These are phyloP conservation scores for Brassica hybrid DNA, from an alignment of 441 rosid species.

Conservation along the genomic window DNA sequence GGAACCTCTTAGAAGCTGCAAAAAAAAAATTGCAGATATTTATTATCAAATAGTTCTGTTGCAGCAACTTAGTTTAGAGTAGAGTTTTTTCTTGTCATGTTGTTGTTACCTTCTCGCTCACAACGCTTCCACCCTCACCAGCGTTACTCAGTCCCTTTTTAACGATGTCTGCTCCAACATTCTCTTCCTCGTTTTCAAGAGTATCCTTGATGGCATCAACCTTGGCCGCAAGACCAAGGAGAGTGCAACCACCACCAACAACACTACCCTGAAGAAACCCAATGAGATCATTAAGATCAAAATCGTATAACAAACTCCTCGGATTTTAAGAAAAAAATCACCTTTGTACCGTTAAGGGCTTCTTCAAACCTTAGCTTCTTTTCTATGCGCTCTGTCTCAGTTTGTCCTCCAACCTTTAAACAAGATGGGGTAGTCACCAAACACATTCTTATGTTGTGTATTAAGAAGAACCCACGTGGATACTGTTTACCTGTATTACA, in stretches of 20 bases:
- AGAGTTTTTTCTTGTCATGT: not conserved
- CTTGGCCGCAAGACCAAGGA: slow-evolving; percentile 81
- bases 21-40: no score
- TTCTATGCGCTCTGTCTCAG: slow-evolving; percentile 94
- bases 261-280: slow-evolving; percentile 70
- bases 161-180: slow-evolving; percentile 95
- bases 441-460: not conserved
- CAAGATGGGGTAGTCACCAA: slow-evolving; percentile 1
- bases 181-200: slow-evolving; percentile 86
- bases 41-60: no score
- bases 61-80: no score
- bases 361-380: slow-evolving; percentile 95
- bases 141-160: slow-evolving; percentile 90
- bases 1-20: no score
- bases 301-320: not conserved
- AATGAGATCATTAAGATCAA: slow-evolving; percentile 2
- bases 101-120: slow-evolving; percentile 74
- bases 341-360: slow-evolving; percentile 97
- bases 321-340: slow-evolving; percentile 29
- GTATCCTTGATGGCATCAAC: slow-evolving; percentile 79
- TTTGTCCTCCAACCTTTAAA: slow-evolving; percentile 91
- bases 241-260: slow-evolving; percentile 96
- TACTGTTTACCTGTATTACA: slow-evolving; percentile 77
- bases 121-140: slow-evolving; percentile 92
- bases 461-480: no score